Base-by-base conservation (phyloP, 495 filamentous ascomycete species). In the Chaetomium fimeti region DNA sequence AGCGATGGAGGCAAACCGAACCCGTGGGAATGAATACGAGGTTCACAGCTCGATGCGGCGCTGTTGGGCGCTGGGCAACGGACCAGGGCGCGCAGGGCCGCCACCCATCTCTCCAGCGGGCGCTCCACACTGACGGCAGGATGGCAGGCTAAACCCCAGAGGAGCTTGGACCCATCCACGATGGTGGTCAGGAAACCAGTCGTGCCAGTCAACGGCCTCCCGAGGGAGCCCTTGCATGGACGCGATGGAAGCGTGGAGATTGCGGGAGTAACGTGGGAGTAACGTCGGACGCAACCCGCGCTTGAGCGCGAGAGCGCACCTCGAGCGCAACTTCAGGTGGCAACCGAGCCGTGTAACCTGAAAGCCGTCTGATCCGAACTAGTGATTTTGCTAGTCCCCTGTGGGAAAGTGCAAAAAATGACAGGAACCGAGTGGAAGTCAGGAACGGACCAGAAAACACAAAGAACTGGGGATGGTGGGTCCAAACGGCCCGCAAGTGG, bases 1-100 rank as follows among this genome's bases (percentile, higher is more conserved):
- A 22, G 32, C 38, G 3, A 55, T 1, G 12, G 28, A 54, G 18
- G 53, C 45, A 32, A 43, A 12, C 28, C 48, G 16, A 59, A 43
- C 32, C 43, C 53, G 52, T 45, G 58, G 58, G 51, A 58, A 47
- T 36, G 32, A 47, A 66, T 66, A 66, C 64, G 58, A 61, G 57
- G 7, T 47, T 27, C 28, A 38, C 18, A 58, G 48, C 43, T 65
- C 27, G 25, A n/a, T 54, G 43, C 47, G 29, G 24, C 43, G 43
- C 29, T 43, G 13, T 16, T 24, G 47, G 55, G 32, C 62, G 27
- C 29, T 54, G 28, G 45, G 43, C 58, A 52, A 61, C 47, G 43
- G 20, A 43, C 51, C 43, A 40, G 45, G 58, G 47, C 15, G 20
- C 27, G 27, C 43, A 40, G 45, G 58, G 47, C 15, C 28, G 25